Percentiles rank a stretch among this genome's conserved stretches.
phyloP scores from a whole-genome alignment of 1,139 yeast species.

The Saccharomyces hybrid region DNA sequence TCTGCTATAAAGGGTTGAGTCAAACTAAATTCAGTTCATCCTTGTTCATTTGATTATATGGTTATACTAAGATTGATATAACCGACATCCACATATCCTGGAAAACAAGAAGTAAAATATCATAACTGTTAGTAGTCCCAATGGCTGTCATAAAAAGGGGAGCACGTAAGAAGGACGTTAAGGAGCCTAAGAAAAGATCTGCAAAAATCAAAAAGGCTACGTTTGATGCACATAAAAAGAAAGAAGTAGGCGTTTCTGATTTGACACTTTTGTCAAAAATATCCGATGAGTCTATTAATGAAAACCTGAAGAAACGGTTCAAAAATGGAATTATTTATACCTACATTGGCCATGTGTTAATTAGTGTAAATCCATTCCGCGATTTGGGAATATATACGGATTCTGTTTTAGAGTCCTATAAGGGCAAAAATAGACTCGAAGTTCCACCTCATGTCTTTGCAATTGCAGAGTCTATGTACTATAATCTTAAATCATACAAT shows the following conservation, averaged over 20 bases:
- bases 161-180: constrained; percentile 54
- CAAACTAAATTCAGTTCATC: not conserved
- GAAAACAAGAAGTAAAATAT: no score
- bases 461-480: constrained; percentile 95
- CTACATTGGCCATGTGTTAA: constrained; percentile 79
- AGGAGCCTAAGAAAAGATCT: constrained; percentile 44
- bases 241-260: constrained; percentile 96
- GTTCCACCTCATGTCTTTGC: constrained; percentile 99
- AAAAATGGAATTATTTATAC: constrained; percentile 87
- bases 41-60: no score
- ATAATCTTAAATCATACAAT: constrained; percentile 86
- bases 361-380: constrained; percentile 93
- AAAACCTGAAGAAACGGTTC: constrained; percentile 82
- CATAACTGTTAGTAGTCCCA: not conserved
- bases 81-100: no score
- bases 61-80: no score
- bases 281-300: constrained; percentile 88
- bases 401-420: constrained; percentile 63
- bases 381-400: constrained; percentile 93
- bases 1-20: not conserved
- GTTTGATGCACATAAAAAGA: constrained; percentile 80
- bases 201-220: constrained; percentile 77
- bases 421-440: constrained; percentile 89
- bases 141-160: constrained; percentile 79
- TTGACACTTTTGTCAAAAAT: constrained; percentile 82